A percentile compares a stretch with the other conserved stretches of the same genome.
Evolutionary conservation across 805 yeast species (phyloP).

Genomic region (Metschnikowia koreensis): DNA sequence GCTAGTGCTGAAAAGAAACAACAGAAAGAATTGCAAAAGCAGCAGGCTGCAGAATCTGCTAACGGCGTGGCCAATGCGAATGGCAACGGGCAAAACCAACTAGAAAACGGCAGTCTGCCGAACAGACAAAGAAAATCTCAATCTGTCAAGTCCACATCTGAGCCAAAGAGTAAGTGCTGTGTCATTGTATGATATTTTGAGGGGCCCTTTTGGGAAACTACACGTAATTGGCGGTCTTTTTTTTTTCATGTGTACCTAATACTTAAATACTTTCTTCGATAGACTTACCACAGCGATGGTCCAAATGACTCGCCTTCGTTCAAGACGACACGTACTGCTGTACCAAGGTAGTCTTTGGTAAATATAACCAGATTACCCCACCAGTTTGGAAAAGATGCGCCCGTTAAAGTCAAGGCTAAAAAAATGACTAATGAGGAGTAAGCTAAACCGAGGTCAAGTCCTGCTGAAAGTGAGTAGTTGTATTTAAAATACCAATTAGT

Average conservation of each 20-base stretch:
- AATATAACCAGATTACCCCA: slow-evolving; percentile 10
- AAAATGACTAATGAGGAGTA: slow-evolving; percentile 11
- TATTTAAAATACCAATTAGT: slow-evolving; percentile 9
- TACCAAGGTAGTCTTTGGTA: slow-evolving; percentile 9
- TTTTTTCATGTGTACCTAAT: slow-evolving; percentile 1
- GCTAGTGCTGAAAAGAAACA: slow-evolving; percentile 45
- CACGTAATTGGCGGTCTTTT: neutral
- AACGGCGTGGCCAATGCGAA: slow-evolving; percentile 4
- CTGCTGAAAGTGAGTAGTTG: slow-evolving; percentile 11
- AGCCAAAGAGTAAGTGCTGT: slow-evolving; percentile 18
- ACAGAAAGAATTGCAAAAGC: slow-evolving; percentile 41
- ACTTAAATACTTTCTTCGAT: slow-evolving; percentile 1
- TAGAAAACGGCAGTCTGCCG: slow-evolving; percentile 10
- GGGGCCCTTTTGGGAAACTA: neutral
- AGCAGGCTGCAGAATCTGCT: slow-evolving; percentile 24
- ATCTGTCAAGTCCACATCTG: slow-evolving; percentile 9
- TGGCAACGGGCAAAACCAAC: neutral
- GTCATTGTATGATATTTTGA: slow-evolving; percentile 12
- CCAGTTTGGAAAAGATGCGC: slow-evolving; percentile 9
- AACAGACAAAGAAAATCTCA: slow-evolving; percentile 15
- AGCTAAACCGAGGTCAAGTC: slow-evolving; percentile 10
- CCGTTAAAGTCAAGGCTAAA: slow-evolving; percentile 8
- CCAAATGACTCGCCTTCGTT: slow-evolving; percentile 10
- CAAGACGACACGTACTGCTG: slow-evolving; percentile 7
- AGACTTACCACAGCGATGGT: slow-evolving; percentile 9